Evolutionary conservation across 257 asterid species (phyloP).

Genomic region (Nicotiana benthamiana): DNA sequence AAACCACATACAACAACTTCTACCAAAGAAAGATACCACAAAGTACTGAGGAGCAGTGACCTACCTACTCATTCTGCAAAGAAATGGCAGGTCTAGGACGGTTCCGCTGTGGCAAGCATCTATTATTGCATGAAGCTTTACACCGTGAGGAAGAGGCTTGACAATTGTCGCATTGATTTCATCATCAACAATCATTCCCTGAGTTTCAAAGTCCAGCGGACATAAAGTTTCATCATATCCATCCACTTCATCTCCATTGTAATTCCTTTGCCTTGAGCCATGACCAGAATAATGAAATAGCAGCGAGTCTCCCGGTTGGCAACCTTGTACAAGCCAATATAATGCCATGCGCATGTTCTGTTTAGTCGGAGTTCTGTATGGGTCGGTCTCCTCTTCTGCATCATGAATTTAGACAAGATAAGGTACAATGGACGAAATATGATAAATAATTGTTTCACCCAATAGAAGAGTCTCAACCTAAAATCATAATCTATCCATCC

Average conservation of each 20-base stretch:
- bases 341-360: slow-evolving; percentile 83
- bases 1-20: background rate
- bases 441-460: background rate
- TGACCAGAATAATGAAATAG: slow-evolving; percentile 94
- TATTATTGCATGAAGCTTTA: slow-evolving; percentile 79
- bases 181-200: slow-evolving; percentile 95
- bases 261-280: slow-evolving; percentile 79
- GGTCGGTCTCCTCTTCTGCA: slow-evolving; percentile 93
- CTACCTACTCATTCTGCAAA: slow-evolving; percentile 89
- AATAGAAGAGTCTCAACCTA: background rate
- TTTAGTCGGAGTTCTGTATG: slow-evolving; percentile 73
- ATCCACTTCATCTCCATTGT: slow-evolving; percentile 88
- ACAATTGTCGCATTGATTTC: slow-evolving; percentile 83
- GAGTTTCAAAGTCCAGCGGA: slow-evolving; percentile 88
- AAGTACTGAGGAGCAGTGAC: background rate
- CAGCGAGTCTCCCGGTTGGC: slow-evolving; percentile 88
- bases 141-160: slow-evolving; percentile 85
- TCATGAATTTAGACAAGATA: slow-evolving; percentile 1
- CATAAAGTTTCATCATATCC: slow-evolving; percentile 95
- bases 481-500: background rate
- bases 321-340: slow-evolving; percentile 90
- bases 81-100: slow-evolving; percentile 73
- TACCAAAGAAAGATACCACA: background rate
- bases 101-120: slow-evolving; percentile 98
- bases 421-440: background rate